Conservation (phyloP, 768 basidiomycete species). For the Hygrocybe punicea region DNA sequence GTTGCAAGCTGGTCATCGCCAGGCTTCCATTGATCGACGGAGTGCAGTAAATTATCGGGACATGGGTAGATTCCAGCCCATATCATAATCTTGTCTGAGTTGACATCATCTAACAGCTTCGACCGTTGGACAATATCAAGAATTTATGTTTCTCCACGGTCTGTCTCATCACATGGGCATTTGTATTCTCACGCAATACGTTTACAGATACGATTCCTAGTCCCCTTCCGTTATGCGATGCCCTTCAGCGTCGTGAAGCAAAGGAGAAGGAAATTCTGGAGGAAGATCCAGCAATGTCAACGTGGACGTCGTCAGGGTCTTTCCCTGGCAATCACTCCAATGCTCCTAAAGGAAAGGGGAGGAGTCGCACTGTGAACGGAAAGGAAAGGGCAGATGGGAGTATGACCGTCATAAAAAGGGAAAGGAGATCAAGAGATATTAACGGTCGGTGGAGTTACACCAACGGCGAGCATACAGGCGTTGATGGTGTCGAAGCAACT, state of each 20-base stretch:
- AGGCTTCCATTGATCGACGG: constrained; percentile 58
- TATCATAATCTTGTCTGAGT: not conserved
- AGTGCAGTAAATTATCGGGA: constrained; percentile 65
- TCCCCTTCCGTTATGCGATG: constrained; percentile 56
- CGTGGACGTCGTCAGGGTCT: constrained; percentile 22
- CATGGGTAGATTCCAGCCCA: constrained; percentile 53
- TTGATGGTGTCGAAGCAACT: constrained; percentile 5
- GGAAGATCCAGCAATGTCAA: constrained; percentile 52
- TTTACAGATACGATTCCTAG: constrained; percentile 61
- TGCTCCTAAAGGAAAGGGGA: constrained; percentile 38
- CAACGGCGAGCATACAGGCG: not conserved
- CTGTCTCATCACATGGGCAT: constrained; percentile 4
- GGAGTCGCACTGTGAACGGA: constrained; percentile 32
- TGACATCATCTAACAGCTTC: constrained; percentile 40
- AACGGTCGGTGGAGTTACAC: constrained; percentile 9
- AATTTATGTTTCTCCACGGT: constrained; percentile 74
- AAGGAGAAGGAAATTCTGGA: constrained; percentile 57
- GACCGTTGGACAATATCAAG: constrained; percentile 58
- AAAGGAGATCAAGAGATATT: constrained; percentile 12
- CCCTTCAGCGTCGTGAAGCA: constrained; percentile 51
- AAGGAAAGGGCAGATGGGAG: constrained; percentile 35
- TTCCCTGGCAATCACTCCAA: constrained; percentile 21
- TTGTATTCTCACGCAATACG: not conserved
- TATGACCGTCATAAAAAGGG: constrained; percentile 19
- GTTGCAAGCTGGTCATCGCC: constrained; percentile 62